These are phyloP conservation scores for Pseudisothecium myosuroides DNA, from an alignment of 225 moss, liverwort and hornwort genomes.

Conservation along the genomic window DNA sequence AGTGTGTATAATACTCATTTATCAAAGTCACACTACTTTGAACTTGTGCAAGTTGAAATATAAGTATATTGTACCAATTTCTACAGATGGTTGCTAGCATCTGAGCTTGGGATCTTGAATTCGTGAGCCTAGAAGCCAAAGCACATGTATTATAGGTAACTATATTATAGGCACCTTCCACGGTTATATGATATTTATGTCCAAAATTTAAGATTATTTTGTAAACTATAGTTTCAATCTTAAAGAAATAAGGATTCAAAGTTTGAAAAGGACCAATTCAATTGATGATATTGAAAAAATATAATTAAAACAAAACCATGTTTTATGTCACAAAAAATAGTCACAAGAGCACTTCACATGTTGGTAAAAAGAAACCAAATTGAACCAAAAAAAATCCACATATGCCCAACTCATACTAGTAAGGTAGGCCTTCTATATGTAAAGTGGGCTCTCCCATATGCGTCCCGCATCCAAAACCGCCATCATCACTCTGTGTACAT, in stretches of 20 bases:
- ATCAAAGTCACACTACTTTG: background rate
- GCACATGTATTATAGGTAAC: no score
- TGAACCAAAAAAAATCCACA: background rate
- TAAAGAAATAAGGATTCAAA: rapidly evolving
- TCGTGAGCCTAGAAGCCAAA: no score
- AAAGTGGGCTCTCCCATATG: no score
- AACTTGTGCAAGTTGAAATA: background rate
- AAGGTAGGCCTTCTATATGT: rapidly evolving
- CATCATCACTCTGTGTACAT: background rate
- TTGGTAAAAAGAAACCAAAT: background rate
- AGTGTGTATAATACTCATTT: background rate
- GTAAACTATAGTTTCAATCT: background rate
- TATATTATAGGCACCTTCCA: no score
- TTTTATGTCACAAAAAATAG: background rate
- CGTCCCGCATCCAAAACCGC: rapidly evolving
- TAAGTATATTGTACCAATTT: background rate
- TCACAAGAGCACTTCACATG: no score
- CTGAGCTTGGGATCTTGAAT: no score
- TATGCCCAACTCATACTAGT: background rate
- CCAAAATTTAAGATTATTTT: background rate
- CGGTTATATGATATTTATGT: no score
- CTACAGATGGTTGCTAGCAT: no score
- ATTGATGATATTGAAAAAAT: no score
- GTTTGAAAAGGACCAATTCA: background rate
- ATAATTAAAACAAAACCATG: rapidly evolving